Conservation (phyloP, 805 yeast genomes). For the Novakomyces olei region DNA sequence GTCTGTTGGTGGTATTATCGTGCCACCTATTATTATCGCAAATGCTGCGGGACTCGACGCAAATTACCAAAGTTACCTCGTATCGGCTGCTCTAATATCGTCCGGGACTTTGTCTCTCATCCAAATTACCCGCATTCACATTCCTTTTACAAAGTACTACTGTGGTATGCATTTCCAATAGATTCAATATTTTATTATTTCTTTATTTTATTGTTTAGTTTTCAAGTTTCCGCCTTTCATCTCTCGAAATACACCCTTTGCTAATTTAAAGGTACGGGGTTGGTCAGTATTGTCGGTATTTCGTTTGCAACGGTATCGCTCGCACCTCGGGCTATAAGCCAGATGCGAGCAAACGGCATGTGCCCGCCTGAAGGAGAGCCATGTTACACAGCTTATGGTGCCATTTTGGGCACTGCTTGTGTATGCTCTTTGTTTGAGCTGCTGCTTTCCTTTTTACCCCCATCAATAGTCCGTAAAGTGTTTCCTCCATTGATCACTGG, state of each 20-base stretch:
- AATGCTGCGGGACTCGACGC: constrained; percentile 26
- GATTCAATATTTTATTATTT: too few relatives aligned
- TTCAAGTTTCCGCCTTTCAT: too few relatives aligned
- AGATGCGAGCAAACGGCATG: constrained; percentile 52
- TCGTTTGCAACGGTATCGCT: constrained; percentile 74
- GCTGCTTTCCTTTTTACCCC: constrained; percentile 52
- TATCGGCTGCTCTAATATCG: constrained; percentile 48
- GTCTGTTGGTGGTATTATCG: constrained; percentile 76
- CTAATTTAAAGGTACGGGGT: constrained; percentile 49
- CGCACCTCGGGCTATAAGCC: constrained; percentile 50
- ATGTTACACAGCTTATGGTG: constrained; percentile 83
- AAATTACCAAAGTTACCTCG: constrained; percentile 35
- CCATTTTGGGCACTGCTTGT: constrained; percentile 60
- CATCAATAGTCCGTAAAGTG: constrained; percentile 40
- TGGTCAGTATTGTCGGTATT: constrained; percentile 76
- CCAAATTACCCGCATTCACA: constrained; percentile 63
- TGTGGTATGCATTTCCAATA: too few relatives aligned
- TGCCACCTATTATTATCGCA: constrained; percentile 63
- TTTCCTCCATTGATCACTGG: constrained; percentile 89
- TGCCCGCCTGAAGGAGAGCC: constrained; percentile 41
- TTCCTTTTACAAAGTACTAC: constrained; percentile 49
- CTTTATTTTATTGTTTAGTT: too few relatives aligned
- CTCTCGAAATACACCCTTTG: constrained; percentile 1
- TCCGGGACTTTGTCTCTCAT: constrained; percentile 48
- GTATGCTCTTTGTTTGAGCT: constrained; percentile 60